phyloP scores from a whole-genome alignment of 2,329 filamentous ascomycete genomes.

The Coleophoma eucalyptorum region DNA sequence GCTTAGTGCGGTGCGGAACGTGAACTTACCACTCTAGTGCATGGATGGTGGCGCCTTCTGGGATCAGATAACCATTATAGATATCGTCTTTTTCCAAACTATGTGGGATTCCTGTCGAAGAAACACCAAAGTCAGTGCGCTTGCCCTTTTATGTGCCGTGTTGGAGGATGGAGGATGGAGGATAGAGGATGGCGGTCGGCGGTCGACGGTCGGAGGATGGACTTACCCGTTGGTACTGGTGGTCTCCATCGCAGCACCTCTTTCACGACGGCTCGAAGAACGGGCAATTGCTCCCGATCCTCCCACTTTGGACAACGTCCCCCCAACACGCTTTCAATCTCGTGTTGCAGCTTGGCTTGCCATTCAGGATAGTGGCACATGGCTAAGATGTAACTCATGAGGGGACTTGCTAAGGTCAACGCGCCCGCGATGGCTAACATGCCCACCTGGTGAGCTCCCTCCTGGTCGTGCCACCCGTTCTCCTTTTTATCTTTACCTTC shows the following conservation, averaged over 20 bases:
- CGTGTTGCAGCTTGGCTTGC: slow-evolving; percentile 5
- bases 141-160: too few relatives aligned
- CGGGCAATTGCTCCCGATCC: slow-evolving; percentile 27
- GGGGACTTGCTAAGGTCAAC: slow-evolving; percentile 6
- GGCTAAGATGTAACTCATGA: slow-evolving; percentile 8
- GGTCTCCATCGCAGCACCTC: slow-evolving; percentile 36
- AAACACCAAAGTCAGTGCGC: too few relatives aligned
- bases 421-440: slow-evolving; percentile 43
- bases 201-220: not conserved
- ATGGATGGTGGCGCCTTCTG: slow-evolving; percentile 47
- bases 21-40: slow-evolving; percentile 45
- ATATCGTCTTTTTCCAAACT: slow-evolving; percentile 47
- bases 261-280: slow-evolving; percentile 26
- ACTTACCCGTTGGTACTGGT: slow-evolving; percentile 46
- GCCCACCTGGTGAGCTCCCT: slow-evolving; percentile 41
- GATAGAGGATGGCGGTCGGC: too few relatives aligned
- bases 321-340: slow-evolving; percentile 6
- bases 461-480: slow-evolving; percentile 26
- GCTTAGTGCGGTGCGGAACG: not conserved
- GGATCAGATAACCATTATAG: slow-evolving; percentile 51
- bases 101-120: slow-evolving; percentile 43
- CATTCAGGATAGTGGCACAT: slow-evolving; percentile 8
- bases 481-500: slow-evolving; percentile 31
- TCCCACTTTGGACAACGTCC: slow-evolving; percentile 12
- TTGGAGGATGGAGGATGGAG: too few relatives aligned